phyloP scores from a whole-genome alignment of 768 basidiomycete genomes.

The Amyloporia xantha region DNA sequence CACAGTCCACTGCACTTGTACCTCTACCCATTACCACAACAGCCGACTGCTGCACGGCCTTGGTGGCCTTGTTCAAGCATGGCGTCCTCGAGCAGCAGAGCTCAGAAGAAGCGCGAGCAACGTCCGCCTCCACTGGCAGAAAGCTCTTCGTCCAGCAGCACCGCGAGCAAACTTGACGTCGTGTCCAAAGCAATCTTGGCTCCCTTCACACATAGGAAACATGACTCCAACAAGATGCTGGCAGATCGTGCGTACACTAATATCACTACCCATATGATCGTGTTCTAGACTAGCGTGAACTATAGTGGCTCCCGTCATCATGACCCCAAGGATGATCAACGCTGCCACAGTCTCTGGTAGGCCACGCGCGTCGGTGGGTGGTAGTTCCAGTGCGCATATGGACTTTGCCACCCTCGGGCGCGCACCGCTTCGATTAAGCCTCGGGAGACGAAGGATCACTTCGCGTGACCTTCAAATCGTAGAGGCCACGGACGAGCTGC shows the following conservation, averaged over 20 bases:
- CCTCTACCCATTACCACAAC: not conserved
- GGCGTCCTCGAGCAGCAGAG: conserved; percentile 17
- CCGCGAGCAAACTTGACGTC: conserved; percentile 42
- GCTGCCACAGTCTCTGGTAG: conserved; percentile 62
- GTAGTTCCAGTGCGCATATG: conserved; percentile 39
- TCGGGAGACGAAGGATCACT: conserved; percentile 62
- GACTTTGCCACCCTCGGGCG: conserved; percentile 78
- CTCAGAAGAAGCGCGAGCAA: conserved; percentile 31
- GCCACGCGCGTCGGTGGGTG: conserved; percentile 27
- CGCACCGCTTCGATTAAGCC: conserved; percentile 62
- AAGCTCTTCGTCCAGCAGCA: conserved; percentile 16
- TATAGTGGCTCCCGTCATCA: conserved; percentile 79
- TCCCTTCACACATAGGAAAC: conserved; percentile 56
- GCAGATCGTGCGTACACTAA: conserved; percentile 61
- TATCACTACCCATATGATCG: not conserved
- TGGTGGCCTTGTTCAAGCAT: conserved; percentile 7
- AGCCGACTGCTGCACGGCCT: not conserved
- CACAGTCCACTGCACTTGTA: not conserved
- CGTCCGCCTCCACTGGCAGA: conserved; percentile 29
- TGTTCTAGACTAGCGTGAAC: not conserved
- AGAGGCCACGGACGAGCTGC: conserved; percentile 74
- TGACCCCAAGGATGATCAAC: conserved; percentile 81
- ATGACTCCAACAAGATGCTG: conserved; percentile 65
- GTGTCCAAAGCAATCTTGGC: conserved; percentile 68
- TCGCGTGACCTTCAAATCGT: conserved; percentile 80